Evolutionary conservation across 1,139 yeast genomes (phyloP), one percentile per base, ranked within the genome.

Genomic region (Diutina rugosa): DNA sequence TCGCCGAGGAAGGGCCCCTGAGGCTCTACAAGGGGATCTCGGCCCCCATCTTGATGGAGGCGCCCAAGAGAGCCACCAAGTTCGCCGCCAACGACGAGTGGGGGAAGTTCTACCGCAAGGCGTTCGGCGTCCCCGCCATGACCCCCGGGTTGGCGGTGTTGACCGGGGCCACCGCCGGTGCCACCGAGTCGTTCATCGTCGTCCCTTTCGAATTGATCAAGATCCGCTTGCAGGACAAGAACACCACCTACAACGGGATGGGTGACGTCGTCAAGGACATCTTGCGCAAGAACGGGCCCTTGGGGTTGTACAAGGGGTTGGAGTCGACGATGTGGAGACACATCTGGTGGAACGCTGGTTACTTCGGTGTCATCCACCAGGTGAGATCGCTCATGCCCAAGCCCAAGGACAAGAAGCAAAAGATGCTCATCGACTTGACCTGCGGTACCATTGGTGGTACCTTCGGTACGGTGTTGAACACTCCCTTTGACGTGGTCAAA

Each of bases 311-410:
- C 73, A 90, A 90, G 69, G 99, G 99, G 59, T 76, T 93, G 63
- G 99, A 93, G 74, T 91, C 97, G 29, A 93, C 99, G 21, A 73
- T 95, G 69, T 91, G 97, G 96, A 87, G 99, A 80, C 99, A 93
- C 70, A 81, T 89, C 61, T 76, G 84, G 62, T 93, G 99, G 99
- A 93, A 95, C 71, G 97, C 97, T 55, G 99, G 99, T 59, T 93
- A 95, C 76, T 93, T 93, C 69, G 99, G 99, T 61, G 83, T 87
- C 64, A 93, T 93, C 65, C 88, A 84, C 81, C 96, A 90, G 74
- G 86, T 90, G 58, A 82, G 96, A 72, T 68, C 77, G 8, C 63
- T 88, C 62, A 77, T 95, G 76, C 98, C 98, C 63, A 75, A 80
- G 69, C 90, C 97, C 55, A 80, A 82, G 61, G 79, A 78, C 60